Base-by-base conservation (phyloP, 2,329 filamentous ascomycete species). In the Fusarium veterinarium region DNA sequence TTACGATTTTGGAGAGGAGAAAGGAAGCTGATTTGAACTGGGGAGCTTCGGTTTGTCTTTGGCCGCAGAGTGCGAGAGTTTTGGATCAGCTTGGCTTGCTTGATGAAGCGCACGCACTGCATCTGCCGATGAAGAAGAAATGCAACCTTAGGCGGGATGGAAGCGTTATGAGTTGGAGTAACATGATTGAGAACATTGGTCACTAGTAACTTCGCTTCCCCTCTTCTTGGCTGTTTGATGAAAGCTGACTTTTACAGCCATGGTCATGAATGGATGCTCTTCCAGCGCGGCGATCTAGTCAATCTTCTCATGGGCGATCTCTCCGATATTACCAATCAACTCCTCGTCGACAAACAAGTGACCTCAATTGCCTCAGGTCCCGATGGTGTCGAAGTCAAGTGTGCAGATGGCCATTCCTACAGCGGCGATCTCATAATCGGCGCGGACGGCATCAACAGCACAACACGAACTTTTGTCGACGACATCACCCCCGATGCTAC, bases 251-350 rank as follows among this genome's bases (percentile, higher is more conserved):
- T 37, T 12, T 4, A 0, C 1, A 71, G 63, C 1, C 64, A 71
- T 12, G 73, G 73, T 1, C 73, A 75, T 14, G 60, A 64, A 3
- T 75, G 63, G 64, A 74, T 72, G 71, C 60, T 70, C 4, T 75
- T 74, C 19, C 60, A 70, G 3, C 68, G 73, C 8, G 62, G 62
- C 8, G 67, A 75, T 19, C 37, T 75, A 0, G 45, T 75, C 16
- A 59, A 75, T 8, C 8, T 70, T 3, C 68, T 75, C 10, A 67
- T 64, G 23, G 60, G 59, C 3, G 46, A 61, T 13, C 63, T 75
- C 2, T 52, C 71, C 1, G 66, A 73, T 1, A 33, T 45, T 5
- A 17, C 28, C 9, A 61, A 53, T 12, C 60, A 64, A 4, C 55
- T 69, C 7, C 25, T 67, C 8, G 25, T 67, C 2, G 60, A 66